A percentile compares a stretch with the other conserved stretches of the same genome.
phyloP scores from a whole-genome alignment of 1,284 basidiomycete genomes.

The Apiotrichum sp. region DNA sequence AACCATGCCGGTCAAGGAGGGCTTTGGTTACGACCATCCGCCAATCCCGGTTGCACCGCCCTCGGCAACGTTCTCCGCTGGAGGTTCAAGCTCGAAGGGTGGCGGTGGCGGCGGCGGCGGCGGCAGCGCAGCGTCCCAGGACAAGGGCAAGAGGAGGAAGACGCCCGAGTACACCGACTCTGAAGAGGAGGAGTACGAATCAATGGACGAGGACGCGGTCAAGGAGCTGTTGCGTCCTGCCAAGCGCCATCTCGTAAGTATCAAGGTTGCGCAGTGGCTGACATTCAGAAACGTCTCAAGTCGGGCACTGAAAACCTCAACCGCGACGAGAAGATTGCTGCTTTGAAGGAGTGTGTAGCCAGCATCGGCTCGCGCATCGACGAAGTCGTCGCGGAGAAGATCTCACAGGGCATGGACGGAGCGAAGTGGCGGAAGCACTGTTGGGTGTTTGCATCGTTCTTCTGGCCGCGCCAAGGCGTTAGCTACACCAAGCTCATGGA shows the following conservation, averaged over 20 bases:
- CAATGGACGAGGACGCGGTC: slow-evolving; percentile 91
- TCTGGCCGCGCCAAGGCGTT: slow-evolving; percentile 91
- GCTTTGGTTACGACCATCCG: slow-evolving; percentile 41
- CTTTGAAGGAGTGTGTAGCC: slow-evolving; percentile 90
- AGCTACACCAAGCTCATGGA: slow-evolving; percentile 84
- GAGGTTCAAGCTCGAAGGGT: too few relatives aligned
- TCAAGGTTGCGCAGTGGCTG: not conserved
- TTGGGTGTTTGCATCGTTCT: slow-evolving; percentile 94
- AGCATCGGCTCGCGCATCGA: slow-evolving; percentile 93
- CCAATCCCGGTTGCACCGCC: slow-evolving; percentile 15
- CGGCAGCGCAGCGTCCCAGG: slow-evolving; percentile 33
- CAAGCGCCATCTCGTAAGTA: slow-evolving; percentile 83
- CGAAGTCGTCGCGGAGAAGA: slow-evolving; percentile 68
- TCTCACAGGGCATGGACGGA: slow-evolving; percentile 66
- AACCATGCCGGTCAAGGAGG: slow-evolving; percentile 40
- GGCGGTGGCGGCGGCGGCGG: not conserved
- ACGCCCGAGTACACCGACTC: slow-evolving; percentile 90
- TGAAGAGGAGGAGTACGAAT: slow-evolving; percentile 73
- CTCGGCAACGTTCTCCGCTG: not conserved
- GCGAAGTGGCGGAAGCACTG: slow-evolving; percentile 87
- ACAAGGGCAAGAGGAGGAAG: slow-evolving; percentile 73
- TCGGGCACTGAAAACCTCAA: slow-evolving; percentile 85
- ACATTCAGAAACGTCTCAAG: slow-evolving; percentile 78
- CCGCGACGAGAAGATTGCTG: slow-evolving; percentile 88
- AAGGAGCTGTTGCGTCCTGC: slow-evolving; percentile 96